Base-by-base conservation (phyloP, 75 land plant genomes). In the Cupressus sempervirens region DNA sequence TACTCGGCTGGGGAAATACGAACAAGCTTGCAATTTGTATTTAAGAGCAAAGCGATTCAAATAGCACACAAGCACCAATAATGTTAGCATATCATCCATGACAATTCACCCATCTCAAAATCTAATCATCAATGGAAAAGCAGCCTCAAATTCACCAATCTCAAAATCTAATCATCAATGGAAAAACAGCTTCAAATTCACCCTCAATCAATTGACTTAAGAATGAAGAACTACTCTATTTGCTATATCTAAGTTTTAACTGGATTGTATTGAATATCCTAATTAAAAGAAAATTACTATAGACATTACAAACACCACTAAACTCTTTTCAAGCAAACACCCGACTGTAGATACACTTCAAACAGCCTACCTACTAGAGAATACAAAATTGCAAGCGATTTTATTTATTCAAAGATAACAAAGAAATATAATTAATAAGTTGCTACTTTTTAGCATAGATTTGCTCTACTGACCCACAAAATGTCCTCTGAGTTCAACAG, bases 401-500 rank as follows among this genome's bases (percentile, higher is more conserved):
- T 4, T 56, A 56, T 18, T 18, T 4, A 56, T 56, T 56, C 62
- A 56, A 56, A 56, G 62, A 16, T 56, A 4, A 56, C 62, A 18
- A 20, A 2, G 62, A 56, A 56, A 18, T 56, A 56, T 0, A 3
- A 18, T 56, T 56, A 3, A 18, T 56, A 18, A 56, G 6, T 5
- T 18, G 23, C 23, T 3, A 56, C 14, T 56, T 56, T 56, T 18
- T 20, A 7, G n/a, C 7, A 72, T 11, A 10, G 16, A 32, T 30
- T 11, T 30, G 32, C 13, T 32, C 35, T 18, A 52, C 95, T 83
- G 9, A 95, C 99, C 98, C 11, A 95, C 96, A 86, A 97, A 97
- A 88, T 97, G 99, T 54, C 99, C 99, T 20, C 99, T 90, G 45
- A 97, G 95, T 84, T 97, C 95, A 3, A 50, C 38, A 58, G 32